phyloP scores from a whole-genome alignment of 345 rosid genomes.

The Firmiana major region DNA sequence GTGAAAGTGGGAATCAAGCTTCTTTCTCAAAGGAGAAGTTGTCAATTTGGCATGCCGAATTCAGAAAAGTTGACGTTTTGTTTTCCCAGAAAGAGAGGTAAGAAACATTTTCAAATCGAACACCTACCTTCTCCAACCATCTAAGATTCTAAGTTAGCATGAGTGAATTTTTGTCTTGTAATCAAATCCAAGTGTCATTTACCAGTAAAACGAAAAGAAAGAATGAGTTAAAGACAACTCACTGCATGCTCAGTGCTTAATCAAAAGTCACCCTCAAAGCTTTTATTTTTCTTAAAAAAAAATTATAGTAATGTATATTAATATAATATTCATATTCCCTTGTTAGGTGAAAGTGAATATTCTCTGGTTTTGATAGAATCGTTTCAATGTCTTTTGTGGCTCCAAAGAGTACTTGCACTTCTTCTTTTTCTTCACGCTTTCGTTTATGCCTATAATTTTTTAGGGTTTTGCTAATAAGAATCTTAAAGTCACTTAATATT shows the following conservation, averaged over 20 bases:
- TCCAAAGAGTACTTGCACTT: neutral
- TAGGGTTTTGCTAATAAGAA: neutral
- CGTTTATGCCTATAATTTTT: neutral
- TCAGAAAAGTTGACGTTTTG: neutral
- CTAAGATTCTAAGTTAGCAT: neutral
- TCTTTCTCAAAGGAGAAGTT: too few species aligned
- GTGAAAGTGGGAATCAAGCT: neutral
- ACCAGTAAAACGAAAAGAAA: neutral
- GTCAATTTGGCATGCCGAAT: neutral
- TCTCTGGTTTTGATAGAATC: conserved; percentile 8
- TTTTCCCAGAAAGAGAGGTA: neutral
- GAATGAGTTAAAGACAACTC: neutral
- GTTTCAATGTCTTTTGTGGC: conserved; percentile 9
- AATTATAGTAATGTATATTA: neutral
- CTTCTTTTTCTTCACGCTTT: neutral
- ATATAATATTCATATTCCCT: too few species aligned
- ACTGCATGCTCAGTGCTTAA: conserved; percentile 1
- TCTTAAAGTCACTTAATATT: neutral
- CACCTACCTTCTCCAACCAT: neutral
- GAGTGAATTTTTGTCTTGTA: neutral
- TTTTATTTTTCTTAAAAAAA: neutral
- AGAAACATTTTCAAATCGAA: neutral
- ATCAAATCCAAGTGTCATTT: neutral
- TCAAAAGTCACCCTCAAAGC: conserved; percentile 1
- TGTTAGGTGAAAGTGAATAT: conserved; percentile 8